phyloP scores from a whole-genome alignment of 345 rosid genomes.

The Brassica carinata region DNA sequence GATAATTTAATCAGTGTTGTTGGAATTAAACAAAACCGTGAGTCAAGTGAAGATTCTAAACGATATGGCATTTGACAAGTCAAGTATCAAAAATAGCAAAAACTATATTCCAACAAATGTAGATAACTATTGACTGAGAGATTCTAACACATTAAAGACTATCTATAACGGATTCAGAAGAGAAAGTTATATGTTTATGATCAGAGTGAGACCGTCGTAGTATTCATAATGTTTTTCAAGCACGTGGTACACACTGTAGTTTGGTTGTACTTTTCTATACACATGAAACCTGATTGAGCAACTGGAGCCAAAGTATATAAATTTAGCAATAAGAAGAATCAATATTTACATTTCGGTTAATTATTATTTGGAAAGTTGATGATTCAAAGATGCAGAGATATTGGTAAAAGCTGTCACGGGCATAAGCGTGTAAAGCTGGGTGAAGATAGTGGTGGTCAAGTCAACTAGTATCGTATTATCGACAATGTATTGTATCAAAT shows the following conservation, averaged over 20 bases:
- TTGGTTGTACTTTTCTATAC: background rate
- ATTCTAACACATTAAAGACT: background rate
- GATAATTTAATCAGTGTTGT: background rate
- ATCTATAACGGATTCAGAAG: background rate
- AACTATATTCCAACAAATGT: background rate
- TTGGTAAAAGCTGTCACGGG: conserved; percentile 26
- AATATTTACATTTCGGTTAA: conserved; percentile 4
- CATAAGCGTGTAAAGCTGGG: conserved; percentile 6
- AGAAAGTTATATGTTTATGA: background rate
- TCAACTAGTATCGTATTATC: conserved; percentile 20
- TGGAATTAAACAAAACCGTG: background rate
- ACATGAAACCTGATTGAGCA: conserved; percentile 12
- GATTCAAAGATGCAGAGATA: background rate
- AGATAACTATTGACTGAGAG: background rate
- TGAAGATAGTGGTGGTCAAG: conserved; percentile 17
- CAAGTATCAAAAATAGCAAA: background rate
- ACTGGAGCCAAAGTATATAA: background rate
- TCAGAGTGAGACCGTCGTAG: background rate
- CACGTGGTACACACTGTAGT: background rate
- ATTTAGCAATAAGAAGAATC: background rate
- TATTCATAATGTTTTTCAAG: background rate
- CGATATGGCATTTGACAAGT: background rate
- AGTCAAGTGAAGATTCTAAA: conserved; percentile 1
- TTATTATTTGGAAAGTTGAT: background rate
- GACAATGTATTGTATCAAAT: background rate